These are phyloP conservation scores for Acorus calamus DNA, from an alignment of 106 monocot genomes.

Conservation along the genomic window DNA sequence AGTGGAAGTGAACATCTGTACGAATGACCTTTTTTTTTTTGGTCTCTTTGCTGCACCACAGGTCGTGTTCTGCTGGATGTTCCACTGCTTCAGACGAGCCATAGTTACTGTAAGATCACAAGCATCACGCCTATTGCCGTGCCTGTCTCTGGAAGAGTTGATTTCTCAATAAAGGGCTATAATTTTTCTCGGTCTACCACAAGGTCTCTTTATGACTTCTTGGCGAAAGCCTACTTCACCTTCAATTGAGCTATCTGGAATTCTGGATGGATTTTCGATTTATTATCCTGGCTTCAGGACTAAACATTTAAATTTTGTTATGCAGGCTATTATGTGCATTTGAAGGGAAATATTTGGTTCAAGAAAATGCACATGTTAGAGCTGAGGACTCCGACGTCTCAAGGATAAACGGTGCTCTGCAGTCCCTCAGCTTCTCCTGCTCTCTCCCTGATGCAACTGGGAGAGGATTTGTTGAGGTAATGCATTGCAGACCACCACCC, in stretches of 20 bases:
- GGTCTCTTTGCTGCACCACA: slow-evolving; percentile 29
- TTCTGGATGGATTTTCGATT: not conserved
- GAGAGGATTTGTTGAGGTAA: slow-evolving; percentile 81
- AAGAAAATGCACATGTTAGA: slow-evolving; percentile 37
- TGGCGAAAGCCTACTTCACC: not conserved
- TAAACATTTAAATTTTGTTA: not conserved
- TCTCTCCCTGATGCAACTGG: slow-evolving; percentile 47
- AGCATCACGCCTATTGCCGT: slow-evolving; percentile 63
- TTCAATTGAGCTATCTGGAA: not conserved
- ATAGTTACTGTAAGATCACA: slow-evolving; percentile 27
- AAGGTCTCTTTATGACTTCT: slow-evolving; percentile 19
- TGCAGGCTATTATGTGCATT: slow-evolving; percentile 78
- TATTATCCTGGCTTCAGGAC: not conserved
- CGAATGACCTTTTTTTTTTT: not conserved
- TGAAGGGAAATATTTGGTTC: slow-evolving; percentile 64
- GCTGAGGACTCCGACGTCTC: slow-evolving; percentile 2
- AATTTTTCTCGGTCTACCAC: slow-evolving; percentile 30
- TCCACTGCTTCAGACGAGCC: slow-evolving; percentile 17
- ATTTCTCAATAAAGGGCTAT: slow-evolving; percentile 58
- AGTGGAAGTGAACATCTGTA: too few relatives aligned
- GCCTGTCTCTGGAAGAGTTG: slow-evolving; percentile 33
- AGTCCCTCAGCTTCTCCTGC: slow-evolving; percentile 45
- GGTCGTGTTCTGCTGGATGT: slow-evolving; percentile 29
- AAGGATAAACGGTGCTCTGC: slow-evolving; percentile 5
- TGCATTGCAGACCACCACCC: too few relatives aligned